Evolutionary conservation across 306 rosid species (phyloP), one percentile per base, ranked within the genome.

Genomic region (Fragaria iinumae): DNA sequence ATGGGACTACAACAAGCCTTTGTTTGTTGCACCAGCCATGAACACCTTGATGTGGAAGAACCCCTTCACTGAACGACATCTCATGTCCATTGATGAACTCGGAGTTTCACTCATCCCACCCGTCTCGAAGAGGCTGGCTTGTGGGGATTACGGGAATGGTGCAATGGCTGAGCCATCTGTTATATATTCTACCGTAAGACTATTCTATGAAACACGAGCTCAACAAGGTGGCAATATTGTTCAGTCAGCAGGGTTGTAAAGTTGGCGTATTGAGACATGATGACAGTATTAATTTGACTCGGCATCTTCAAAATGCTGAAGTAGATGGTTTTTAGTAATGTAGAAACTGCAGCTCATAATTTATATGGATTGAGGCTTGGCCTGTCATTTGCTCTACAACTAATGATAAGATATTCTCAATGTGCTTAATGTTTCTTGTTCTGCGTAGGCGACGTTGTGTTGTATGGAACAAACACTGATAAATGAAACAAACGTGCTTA

Each of bases 81-180:
- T 84, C 67, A 71, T 82, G 74, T 49, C 79, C 11, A 83, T 91
- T 23, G 91, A 90, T 3, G 96, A 94, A 62, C 93, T 91, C 67
- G 97, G 97, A 60, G 84, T 87, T 53, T 45, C 78, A 45, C 89
- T 94, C 80, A 90, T 94, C 71, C 89, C 84, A 34, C 97, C 99
- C 21, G 92, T 92, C 56, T 52, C 84, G 1, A 92, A 88, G 88
- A 88, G 93, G 77, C 79, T 89, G 76, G 97, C 99, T 32, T 86
- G 88, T 44, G 92, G 97, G 53, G 99, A 95, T 79, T 89, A 87
- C 27, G 99, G 99, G 80, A 92, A 89, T 71, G 99, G 97, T 29
- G 99, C 99, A 69, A 95, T 95, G 99, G 97, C 97, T 23, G 99
- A 95, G 82, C 93, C 97, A 55, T 84, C 93, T 53, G 72, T 89